Conservation (phyloP, 495 filamentous ascomycete genomes). For the Lasiosphaeria ovina region DNA sequence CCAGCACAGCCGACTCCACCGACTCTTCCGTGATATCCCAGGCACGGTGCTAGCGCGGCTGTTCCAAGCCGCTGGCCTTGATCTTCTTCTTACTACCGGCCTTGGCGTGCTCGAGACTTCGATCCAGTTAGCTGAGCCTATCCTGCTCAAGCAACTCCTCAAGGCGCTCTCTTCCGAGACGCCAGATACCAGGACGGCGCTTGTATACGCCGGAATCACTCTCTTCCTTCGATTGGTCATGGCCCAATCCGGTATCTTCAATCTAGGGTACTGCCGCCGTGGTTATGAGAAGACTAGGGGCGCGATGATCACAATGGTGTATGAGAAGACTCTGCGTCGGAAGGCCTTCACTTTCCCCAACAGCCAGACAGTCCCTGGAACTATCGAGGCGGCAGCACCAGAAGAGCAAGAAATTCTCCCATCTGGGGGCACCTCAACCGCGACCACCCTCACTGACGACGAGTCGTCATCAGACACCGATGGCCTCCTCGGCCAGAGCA, state of each 20-base stretch:
- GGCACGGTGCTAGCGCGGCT: constrained; percentile 70
- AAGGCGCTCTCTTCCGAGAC: constrained; percentile 58
- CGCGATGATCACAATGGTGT: constrained; percentile 85
- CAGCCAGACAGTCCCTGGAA: constrained; percentile 2
- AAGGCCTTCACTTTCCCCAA: constrained; percentile 62
- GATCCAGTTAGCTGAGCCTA: constrained; percentile 62
- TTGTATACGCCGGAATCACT: constrained; percentile 65
- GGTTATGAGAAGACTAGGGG: constrained; percentile 74
- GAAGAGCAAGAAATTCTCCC: constrained; percentile 13
- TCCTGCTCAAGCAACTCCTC: constrained; percentile 71
- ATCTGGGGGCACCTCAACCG: constrained; percentile 19
- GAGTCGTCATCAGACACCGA: constrained; percentile 20
- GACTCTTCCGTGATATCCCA: constrained; percentile 66
- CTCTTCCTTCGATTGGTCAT: constrained; percentile 59
- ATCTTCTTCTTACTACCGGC: constrained; percentile 63
- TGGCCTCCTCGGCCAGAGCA: constrained; percentile 19
- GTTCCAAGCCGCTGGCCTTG: constrained; percentile 68
- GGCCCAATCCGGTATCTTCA: constrained; percentile 65
- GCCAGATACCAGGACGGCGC: constrained; percentile 50
- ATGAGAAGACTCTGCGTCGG: constrained; percentile 75
- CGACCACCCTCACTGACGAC: constrained; percentile 31
- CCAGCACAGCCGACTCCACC: constrained; percentile 68
- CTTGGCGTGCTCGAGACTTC: constrained; percentile 61
- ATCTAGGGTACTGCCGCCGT: constrained; percentile 70
- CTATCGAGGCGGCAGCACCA: background rate